A percentile compares a stretch with the other conserved stretches of the same genome.
Conservation (phyloP, 495 filamentous ascomycete species). For the Pyronema domesticum region DNA sequence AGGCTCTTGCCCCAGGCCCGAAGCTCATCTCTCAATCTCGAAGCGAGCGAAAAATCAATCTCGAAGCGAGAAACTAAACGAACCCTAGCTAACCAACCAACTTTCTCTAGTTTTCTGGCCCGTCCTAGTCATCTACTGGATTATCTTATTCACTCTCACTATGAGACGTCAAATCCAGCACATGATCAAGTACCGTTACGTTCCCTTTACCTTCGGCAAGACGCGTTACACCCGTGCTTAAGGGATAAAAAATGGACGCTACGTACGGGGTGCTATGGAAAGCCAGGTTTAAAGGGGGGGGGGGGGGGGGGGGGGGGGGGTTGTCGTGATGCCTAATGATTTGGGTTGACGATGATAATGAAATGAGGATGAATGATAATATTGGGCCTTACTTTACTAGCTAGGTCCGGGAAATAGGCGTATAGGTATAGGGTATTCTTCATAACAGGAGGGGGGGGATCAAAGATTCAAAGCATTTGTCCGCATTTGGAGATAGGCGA, state of each 20-base stretch:
- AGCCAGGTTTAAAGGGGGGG: background rate
- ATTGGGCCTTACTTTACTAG: too few relatives aligned
- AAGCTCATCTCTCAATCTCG: background rate
- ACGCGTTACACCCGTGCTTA: slow-evolving; percentile 45
- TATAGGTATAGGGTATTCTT: too few relatives aligned
- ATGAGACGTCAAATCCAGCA: slow-evolving; percentile 99
- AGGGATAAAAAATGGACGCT: background rate
- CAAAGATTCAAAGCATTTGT: too few relatives aligned
- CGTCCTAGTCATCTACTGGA: slow-evolving; percentile 93
- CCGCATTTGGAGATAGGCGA: too few relatives aligned
- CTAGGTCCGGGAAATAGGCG: too few relatives aligned
- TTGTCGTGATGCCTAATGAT: background rate
- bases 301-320: background rate
- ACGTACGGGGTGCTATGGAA: background rate
- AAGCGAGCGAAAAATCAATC: background rate
- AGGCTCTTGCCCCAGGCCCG: too few relatives aligned
- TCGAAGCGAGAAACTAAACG: too few relatives aligned
- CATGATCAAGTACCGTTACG: slow-evolving; percentile 99
- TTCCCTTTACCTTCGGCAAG: slow-evolving; percentile 90
- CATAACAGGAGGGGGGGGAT: too few relatives aligned
- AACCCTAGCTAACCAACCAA: background rate
- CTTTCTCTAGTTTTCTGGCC: slow-evolving; percentile 81
- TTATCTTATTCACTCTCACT: slow-evolving; percentile 84
- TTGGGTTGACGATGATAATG: slow-evolving; percentile 5
- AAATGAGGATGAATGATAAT: background rate